Evolutionary conservation across 2,329 filamentous ascomycete genomes (phyloP).

Genomic region (Drechslera avenae): DNA sequence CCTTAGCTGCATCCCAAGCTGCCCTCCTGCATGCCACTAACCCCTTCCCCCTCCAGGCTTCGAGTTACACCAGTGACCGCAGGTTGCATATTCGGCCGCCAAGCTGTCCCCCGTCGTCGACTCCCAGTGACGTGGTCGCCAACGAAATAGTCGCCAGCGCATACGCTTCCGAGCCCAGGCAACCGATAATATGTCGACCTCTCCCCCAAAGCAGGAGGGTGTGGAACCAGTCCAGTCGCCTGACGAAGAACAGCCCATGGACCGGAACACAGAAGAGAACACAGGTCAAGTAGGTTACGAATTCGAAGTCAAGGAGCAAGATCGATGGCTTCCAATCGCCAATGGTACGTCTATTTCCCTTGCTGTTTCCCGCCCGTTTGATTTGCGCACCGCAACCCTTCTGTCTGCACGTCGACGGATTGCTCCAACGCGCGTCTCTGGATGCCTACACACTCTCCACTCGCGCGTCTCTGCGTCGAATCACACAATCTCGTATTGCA

Average conservation of each 20-base stretch:
- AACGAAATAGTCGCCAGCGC: conserved; percentile 50
- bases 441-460: conserved; percentile 50
- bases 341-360: conserved; percentile 81
- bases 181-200: conserved; percentile 77
- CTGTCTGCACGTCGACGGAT: conserved; percentile 47
- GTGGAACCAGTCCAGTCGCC: conserved; percentile 92
- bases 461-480: conserved; percentile 56
- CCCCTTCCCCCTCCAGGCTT: conserved; percentile 32
- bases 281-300: conserved; percentile 79
- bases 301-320: conserved; percentile 99
- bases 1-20: conserved; percentile 27
- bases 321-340: conserved; percentile 99
- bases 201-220: conserved; percentile 81
- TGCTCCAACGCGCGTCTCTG: conserved; percentile 58
- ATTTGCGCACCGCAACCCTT: conserved; percentile 44
- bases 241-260: conserved; percentile 94
- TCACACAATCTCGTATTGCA: conserved; percentile 45
- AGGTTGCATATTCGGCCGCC: conserved; percentile 43
- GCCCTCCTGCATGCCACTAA: conserved; percentile 43
- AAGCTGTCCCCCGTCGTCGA: conserved; percentile 35
- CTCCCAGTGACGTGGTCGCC: conserved; percentile 48
- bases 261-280: conserved; percentile 78
- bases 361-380: conserved; percentile 40
- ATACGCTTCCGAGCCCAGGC: conserved; percentile 53
- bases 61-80: conserved; percentile 39